Evolutionary conservation across 345 rosid genomes (phyloP).

Genomic region (Brassica incana): DNA sequence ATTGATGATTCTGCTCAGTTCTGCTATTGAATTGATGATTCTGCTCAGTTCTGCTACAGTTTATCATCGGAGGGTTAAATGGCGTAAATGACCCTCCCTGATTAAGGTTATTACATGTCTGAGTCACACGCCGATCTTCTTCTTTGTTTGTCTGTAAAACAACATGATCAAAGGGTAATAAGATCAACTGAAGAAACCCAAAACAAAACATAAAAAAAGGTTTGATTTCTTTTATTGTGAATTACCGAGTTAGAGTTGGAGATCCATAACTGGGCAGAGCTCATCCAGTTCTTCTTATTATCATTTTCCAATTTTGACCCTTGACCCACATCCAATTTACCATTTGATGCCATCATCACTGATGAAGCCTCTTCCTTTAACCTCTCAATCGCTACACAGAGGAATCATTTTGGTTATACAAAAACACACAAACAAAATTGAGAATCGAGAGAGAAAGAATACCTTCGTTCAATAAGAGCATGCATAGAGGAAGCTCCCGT

Average conservation of each 20-base stretch:
- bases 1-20: conserved; percentile 17
- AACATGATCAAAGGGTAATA: conserved; percentile 14
- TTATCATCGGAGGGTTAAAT: conserved; percentile 36
- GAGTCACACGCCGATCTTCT: conserved; percentile 43
- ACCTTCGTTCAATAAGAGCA: conserved; percentile 75
- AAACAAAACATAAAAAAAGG: neutral
- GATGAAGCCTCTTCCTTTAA: conserved; percentile 55
- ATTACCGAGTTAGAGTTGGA: conserved; percentile 48
- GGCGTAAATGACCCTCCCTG: conserved; percentile 49
- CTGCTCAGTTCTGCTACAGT: conserved; percentile 33
- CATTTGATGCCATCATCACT: conserved; percentile 36
- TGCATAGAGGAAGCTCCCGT: conserved; percentile 77
- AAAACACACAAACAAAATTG: neutral
- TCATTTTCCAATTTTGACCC: conserved; percentile 39
- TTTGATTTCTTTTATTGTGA: neutral
- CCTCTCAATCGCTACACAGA: conserved; percentile 51
- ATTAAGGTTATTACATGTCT: conserved; percentile 31
- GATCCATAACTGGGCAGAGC: conserved; percentile 68
- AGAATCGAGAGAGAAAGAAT: neutral
- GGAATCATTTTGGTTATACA: neutral
- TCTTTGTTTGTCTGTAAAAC: conserved; percentile 44
- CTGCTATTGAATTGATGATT: conserved; percentile 21
- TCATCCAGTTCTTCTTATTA: conserved; percentile 61
- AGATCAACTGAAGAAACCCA: neutral
- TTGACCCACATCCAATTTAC: conserved; percentile 36